Base-by-base conservation (phyloP, 441 rosid species). In the Monsonia emarginata region DNA sequence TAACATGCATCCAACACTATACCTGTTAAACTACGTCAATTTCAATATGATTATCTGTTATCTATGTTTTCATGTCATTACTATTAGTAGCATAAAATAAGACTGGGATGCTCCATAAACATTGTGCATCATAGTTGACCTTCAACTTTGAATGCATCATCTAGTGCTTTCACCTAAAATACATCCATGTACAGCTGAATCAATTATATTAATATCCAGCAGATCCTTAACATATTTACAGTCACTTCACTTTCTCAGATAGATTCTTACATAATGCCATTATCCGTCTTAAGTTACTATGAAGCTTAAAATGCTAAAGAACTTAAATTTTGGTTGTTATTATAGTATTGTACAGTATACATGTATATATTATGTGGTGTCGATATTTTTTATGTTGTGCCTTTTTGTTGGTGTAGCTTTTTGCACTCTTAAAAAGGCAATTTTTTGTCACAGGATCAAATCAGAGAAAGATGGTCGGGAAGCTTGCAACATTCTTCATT, bases 401-500 rank as follows among this genome's bases (percentile, higher is more conserved):
- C 64, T 63, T 65, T 44, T 70, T 42, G 16, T 26, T 38, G 46
- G 42, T 7, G 59, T 63, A 26, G 32, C 25, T 22, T 40, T 56
- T 10, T 36, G 27, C 34, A 59, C 76, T 38, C 73, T 75, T 59
- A 77, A 66, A 70, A n/a, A 70, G 60, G 73, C 48, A 61, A 71
- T 14, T 50, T 14, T 50, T 68, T 71, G 14, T 73, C 58, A 69
- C 81, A 95, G 99, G 84, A 95, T 95, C 73, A 74, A 56, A 62
- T 79, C 90, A 48, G 96, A 95, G 79, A 76, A 70, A 64, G 97
- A 95, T 80, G 99, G 97, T 24, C 81, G 85, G 71, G 87, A 88
- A 82, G 99, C 96, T 74, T 95, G 99, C 76, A 88, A 85, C 63
- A 77, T 76, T 75, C 94, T 95, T 83, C 99, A 95, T 76, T 87